Percentiles rank a stretch among this genome's conserved stretches.
Conservation (phyloP, 2,329 filamentous ascomycete species). For the Microsporum ferrugineum region DNA sequence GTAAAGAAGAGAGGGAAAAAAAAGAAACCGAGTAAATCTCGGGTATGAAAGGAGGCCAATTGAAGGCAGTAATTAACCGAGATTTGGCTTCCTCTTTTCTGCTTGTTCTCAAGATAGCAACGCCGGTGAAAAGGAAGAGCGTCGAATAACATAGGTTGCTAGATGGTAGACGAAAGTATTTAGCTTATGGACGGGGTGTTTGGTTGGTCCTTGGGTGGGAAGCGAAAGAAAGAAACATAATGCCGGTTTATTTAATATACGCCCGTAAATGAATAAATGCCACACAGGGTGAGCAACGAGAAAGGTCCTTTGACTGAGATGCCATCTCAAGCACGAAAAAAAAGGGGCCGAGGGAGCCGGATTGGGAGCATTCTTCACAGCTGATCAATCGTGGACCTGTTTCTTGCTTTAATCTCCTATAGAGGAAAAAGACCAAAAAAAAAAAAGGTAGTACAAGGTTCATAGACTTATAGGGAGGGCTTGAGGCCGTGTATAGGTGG, state of each 20-base stretch:
- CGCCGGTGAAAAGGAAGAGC: neutral
- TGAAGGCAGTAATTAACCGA: neutral
- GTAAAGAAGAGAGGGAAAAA: neutral
- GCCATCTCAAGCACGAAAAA: neutral
- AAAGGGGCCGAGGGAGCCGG: slow-evolving; percentile 4
- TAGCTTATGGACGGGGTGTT: neutral
- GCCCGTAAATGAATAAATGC: slow-evolving; percentile 10
- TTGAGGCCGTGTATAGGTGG: slow-evolving; percentile 3
- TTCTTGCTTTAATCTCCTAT: neutral
- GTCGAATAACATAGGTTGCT: neutral
- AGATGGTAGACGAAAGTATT: neutral
- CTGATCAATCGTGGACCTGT: neutral
- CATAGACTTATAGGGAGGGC: neutral
- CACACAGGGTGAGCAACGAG: slow-evolving; percentile 1
- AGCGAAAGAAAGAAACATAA: slow-evolving; percentile 3
- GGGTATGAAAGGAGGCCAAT: neutral
- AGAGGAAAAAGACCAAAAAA: neutral
- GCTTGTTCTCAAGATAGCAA: neutral
- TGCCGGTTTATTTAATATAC: slow-evolving; percentile 11
- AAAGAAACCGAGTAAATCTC: neutral
- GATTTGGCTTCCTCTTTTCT: neutral
- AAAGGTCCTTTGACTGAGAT: neutral
- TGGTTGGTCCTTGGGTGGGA: neutral
- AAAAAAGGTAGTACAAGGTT: neutral
- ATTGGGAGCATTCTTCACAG: neutral